Percentiles rank a stretch among this genome's conserved stretches.
These are phyloP conservation scores for Reutealis trisperma DNA, from an alignment of 345 rosid genomes.

Conservation along the genomic window DNA sequence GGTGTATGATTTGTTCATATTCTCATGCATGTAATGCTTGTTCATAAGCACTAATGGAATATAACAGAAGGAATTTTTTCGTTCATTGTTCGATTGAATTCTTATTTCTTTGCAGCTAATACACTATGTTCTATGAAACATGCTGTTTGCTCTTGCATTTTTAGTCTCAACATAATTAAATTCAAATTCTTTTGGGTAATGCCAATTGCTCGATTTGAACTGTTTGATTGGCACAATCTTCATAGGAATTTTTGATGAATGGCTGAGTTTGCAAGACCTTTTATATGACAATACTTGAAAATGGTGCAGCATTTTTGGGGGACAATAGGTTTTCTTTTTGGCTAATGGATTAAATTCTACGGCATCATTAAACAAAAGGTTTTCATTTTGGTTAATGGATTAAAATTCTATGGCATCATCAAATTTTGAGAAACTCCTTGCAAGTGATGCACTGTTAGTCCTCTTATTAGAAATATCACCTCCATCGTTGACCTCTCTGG, in stretches of 20 bases:
- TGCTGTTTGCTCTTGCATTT: background rate
- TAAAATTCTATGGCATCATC: background rate
- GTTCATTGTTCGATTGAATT: background rate
- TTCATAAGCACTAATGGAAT: background rate
- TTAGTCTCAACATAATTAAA: background rate
- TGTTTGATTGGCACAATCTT: background rate
- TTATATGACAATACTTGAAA: background rate
- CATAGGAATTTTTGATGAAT: background rate
- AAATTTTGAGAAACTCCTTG: background rate
- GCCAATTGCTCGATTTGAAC: background rate
- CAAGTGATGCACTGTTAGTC: background rate
- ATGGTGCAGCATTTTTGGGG: background rate
- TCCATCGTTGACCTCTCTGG: no score
- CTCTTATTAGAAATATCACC: no score
- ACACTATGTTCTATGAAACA: background rate
- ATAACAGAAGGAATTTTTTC: background rate
- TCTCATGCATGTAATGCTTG: constrained; percentile 3
- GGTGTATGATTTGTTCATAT: background rate
- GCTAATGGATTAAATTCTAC: background rate
- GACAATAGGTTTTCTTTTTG: background rate
- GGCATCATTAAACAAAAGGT: no score
- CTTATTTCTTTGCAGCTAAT: background rate
- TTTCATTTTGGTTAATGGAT: no score
- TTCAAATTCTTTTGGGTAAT: background rate
- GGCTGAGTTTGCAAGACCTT: background rate